Percentiles rank a stretch among this genome's conserved stretches.
phyloP scores from a whole-genome alignment of 148 eudicot genomes.

The Arbutus unedo region DNA sequence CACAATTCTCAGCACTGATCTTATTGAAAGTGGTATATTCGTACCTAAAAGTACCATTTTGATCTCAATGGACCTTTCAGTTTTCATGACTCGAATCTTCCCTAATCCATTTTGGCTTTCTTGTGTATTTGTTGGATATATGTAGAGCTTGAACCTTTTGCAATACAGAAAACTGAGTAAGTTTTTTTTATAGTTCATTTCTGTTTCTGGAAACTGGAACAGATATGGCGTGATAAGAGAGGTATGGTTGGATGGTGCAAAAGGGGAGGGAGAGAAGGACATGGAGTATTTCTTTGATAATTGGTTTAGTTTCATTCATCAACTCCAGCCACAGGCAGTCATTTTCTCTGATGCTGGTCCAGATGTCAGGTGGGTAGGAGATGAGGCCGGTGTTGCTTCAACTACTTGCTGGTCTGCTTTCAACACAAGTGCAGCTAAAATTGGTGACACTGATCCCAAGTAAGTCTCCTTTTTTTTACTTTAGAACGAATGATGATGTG shows the following conservation, averaged over 20 bases:
- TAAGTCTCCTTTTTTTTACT: slow-evolving; percentile 29
- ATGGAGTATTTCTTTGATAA: slow-evolving; percentile 76
- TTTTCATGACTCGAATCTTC: neutral
- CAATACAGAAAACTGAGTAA: neutral
- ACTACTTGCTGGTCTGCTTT: slow-evolving; percentile 79
- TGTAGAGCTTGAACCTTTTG: neutral
- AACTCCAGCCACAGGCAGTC: slow-evolving; percentile 65
- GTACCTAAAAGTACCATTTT: neutral
- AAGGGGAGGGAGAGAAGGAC: slow-evolving; percentile 76
- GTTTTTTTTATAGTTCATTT: neutral
- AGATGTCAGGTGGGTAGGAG: slow-evolving; percentile 78
- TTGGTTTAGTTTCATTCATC: slow-evolving; percentile 80
- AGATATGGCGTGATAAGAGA: slow-evolving; percentile 75
- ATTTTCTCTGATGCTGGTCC: slow-evolving; percentile 93
- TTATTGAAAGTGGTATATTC: neutral
- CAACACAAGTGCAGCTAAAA: slow-evolving; percentile 53
- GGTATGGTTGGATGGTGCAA: slow-evolving; percentile 79
- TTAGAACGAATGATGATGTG: neutral
- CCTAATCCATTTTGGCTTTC: neutral
- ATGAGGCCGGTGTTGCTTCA: slow-evolving; percentile 69
- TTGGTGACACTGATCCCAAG: slow-evolving; percentile 58
- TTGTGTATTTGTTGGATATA: neutral
- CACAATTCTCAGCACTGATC: neutral
- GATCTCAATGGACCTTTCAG: neutral
- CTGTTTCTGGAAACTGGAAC: slow-evolving; percentile 14